These are phyloP conservation scores for Trichoderma hamatum DNA, from an alignment of 2,329 filamentous ascomycete genomes.

Conservation along the genomic window DNA sequence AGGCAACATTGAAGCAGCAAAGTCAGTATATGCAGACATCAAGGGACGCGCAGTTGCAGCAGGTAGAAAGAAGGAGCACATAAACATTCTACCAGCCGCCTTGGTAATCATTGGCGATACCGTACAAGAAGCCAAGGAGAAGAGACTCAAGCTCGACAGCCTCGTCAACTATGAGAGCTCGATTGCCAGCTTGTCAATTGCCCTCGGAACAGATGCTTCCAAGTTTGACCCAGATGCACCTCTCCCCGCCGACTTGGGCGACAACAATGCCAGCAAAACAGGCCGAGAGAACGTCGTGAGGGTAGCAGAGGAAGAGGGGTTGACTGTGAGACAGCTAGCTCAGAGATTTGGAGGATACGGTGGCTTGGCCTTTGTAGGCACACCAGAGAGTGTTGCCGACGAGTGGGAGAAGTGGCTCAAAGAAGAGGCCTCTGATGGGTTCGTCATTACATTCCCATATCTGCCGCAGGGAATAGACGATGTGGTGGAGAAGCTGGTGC, in stretches of 20 bases:
- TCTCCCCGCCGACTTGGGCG: slow-evolving; percentile 52
- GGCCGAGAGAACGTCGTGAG: slow-evolving; percentile 48
- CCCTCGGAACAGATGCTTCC: slow-evolving; percentile 51
- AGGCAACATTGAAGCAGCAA: slow-evolving; percentile 48
- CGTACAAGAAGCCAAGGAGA: slow-evolving; percentile 51
- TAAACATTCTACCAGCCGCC: slow-evolving; percentile 57
- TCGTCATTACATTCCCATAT: slow-evolving; percentile 55
- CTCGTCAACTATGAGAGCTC: slow-evolving; percentile 58
- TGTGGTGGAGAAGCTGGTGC: slow-evolving; percentile 50
- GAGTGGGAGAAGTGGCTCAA: slow-evolving; percentile 52
- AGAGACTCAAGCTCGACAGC: slow-evolving; percentile 53
- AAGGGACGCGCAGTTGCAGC: slow-evolving; percentile 50
- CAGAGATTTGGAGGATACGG: slow-evolving; percentile 54
- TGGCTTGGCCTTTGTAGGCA: slow-evolving; percentile 55
- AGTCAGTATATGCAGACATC: slow-evolving; percentile 55
- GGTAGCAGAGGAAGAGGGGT: slow-evolving; percentile 47
- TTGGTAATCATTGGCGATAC: slow-evolving; percentile 54
- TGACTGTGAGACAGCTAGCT: slow-evolving; percentile 56
- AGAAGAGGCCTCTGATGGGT: slow-evolving; percentile 54
- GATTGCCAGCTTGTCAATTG: slow-evolving; percentile 55
- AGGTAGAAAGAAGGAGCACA: slow-evolving; percentile 48
- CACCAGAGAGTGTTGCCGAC: slow-evolving; percentile 52
- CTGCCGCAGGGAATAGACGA: slow-evolving; percentile 55
- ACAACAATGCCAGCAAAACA: slow-evolving; percentile 59
- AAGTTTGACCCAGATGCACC: slow-evolving; percentile 52